These are phyloP conservation scores for Penicillium thymicola DNA, from an alignment of 2,329 filamentous ascomycete genomes.

Conservation along the genomic window DNA sequence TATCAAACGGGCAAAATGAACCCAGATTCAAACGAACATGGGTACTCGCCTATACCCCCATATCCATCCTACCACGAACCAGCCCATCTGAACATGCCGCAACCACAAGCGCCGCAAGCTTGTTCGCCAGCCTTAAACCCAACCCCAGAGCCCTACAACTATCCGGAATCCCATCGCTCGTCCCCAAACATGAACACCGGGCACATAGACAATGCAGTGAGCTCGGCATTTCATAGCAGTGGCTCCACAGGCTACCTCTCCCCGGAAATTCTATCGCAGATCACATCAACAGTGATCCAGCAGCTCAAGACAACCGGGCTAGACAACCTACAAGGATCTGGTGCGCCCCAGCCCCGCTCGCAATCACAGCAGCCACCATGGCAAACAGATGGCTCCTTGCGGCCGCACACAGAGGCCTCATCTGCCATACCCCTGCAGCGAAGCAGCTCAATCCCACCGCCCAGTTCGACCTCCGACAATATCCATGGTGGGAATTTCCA, in stretches of 20 bases:
- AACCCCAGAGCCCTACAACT: background rate
- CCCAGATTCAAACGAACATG: constrained; percentile 23
- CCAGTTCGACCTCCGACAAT: constrained; percentile 10
- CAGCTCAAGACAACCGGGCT: constrained; percentile 52
- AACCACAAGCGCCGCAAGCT: constrained; percentile 30
- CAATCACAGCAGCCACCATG: constrained; percentile 26
- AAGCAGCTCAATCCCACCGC: constrained; percentile 20
- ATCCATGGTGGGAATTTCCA: constrained; percentile 13
- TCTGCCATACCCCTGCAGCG: constrained; percentile 11
- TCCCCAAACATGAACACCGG: constrained; percentile 20
- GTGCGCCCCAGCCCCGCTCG: constrained; percentile 20
- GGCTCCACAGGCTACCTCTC: constrained; percentile 52
- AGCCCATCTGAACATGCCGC: constrained; percentile 36
- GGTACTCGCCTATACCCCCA: constrained; percentile 28
- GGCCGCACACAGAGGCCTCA: constrained; percentile 21
- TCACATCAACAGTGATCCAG: constrained; percentile 58
- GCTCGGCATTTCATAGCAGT: constrained; percentile 53
- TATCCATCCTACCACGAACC: constrained; percentile 33
- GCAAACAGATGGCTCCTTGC: constrained; percentile 15
- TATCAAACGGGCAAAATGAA: constrained; percentile 29
- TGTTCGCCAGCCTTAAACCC: constrained; percentile 21
- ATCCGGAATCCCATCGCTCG: constrained; percentile 17
- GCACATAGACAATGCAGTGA: constrained; percentile 57
- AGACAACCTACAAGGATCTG: constrained; percentile 30
- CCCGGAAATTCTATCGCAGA: constrained; percentile 59